Base-by-base conservation (phyloP, 2,329 filamentous ascomycete genomes). In the Talaromyces sp. region DNA sequence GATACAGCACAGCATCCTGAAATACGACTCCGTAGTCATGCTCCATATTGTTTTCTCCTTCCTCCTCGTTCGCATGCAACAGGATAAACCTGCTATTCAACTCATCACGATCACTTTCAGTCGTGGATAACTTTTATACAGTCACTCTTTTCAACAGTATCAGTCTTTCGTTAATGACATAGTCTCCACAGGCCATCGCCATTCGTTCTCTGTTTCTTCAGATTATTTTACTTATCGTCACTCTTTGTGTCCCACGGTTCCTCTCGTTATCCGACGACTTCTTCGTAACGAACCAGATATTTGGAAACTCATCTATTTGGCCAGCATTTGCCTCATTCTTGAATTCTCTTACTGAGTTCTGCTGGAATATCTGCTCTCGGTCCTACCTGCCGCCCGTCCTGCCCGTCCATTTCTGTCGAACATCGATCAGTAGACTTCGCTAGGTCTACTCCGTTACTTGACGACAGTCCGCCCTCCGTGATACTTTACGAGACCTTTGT, bases 401-500 rank as follows among this genome's bases (percentile, higher is more conserved):
- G 22, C 25, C 45, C 17, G 50, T 37, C n/a, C 31, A 33, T 56
- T 37, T 19, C 52, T 56, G 41, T 41, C 11, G 33, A 56, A 11
- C 52, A 22, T 56, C 52, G 19, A 25, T 22, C 19, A 22, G 33
- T 37, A 56, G 52, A 56, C 52, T 56, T 25, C 33, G n/a, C 31
- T 11, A 10, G 52, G 52, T 37, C 52, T 56, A 22, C 52, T 22
- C 31, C 19, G 52, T 60, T 59, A 61, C 43, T 54, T 50, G 25
- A 33, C n/a, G 31, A 60, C 63, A 60, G 25, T 39, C 22, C n/a
- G 45, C 43, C n/a, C 59, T 39, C 50, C 37, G 41, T 59, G 65
- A 35, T 61, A 47, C 68, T 62, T 67, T 77, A 77, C 68, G 68
- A 64, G 61, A 61, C 64, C 58, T 71, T 67, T 72, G 73, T 19